phyloP scores from a whole-genome alignment of 331 rosid genomes.

The Malus hybrid region DNA sequence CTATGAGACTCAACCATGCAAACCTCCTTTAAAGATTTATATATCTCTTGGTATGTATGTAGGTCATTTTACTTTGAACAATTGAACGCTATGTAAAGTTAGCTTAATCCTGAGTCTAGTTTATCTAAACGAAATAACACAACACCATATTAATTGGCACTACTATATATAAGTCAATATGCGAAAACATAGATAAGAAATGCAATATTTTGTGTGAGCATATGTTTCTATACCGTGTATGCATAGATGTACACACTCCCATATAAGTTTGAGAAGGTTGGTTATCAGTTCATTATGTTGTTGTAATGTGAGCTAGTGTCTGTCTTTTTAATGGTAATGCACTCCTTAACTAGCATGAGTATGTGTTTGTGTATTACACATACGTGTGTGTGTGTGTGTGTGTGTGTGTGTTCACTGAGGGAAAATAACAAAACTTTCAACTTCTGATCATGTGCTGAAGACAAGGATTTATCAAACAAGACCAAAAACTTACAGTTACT shows the following conservation, averaged over 20 bases:
- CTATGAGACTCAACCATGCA: conserved; percentile 84
- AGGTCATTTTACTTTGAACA: background rate
- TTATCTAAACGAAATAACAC: background rate
- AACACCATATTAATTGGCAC: background rate
- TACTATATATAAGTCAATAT: background rate
- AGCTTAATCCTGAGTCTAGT: background rate
- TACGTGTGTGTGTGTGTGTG: too few relatives aligned
- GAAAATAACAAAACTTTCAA: background rate
- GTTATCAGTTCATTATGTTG: too few relatives aligned
- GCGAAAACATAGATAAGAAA: background rate
- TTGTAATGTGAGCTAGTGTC: too few relatives aligned
- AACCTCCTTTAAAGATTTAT: conserved; percentile 67
- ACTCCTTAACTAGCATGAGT: background rate
- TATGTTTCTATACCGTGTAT: background rate
- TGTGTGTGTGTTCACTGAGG: background rate
- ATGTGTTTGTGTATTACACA: background rate
- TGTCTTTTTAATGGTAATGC: too few relatives aligned
- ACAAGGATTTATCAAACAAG: background rate
- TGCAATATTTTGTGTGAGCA: background rate
- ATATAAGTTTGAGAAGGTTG: too few relatives aligned
- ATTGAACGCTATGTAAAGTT: background rate
- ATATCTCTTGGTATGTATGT: conserved; percentile 60
- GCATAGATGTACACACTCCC: background rate
- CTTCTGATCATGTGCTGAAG: background rate
- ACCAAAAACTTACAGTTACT: background rate